These are phyloP conservation scores for Calonectria multiphialidica DNA, from an alignment of 2,329 filamentous ascomycete genomes.

Conservation along the genomic window DNA sequence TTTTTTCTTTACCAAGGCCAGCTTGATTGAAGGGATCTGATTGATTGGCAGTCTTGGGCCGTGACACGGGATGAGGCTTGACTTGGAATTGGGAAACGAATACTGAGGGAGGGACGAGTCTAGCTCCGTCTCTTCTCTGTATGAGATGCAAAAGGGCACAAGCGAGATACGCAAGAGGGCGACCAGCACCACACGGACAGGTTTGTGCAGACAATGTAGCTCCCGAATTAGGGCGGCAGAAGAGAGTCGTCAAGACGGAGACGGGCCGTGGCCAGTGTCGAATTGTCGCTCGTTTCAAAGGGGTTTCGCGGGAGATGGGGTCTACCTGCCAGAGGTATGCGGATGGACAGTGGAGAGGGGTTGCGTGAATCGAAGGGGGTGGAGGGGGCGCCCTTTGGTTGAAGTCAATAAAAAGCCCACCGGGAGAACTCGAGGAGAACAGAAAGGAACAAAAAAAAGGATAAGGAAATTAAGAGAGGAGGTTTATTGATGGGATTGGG, in stretches of 20 bases:
- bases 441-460: slow-evolving; percentile 16
- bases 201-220: slow-evolving; percentile 10
- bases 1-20: slow-evolving; percentile 34
- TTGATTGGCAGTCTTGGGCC: slow-evolving; percentile 19
- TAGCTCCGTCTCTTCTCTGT: slow-evolving; percentile 35
- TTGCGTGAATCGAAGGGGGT: slow-evolving; percentile 8
- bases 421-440: slow-evolving; percentile 34
- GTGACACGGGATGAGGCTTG: slow-evolving; percentile 29
- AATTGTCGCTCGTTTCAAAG: slow-evolving; percentile 22
- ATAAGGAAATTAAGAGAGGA: background rate
- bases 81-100: slow-evolving; percentile 40
- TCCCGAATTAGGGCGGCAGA: slow-evolving; percentile 21
- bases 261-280: background rate
- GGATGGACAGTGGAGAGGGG: slow-evolving; percentile 22
- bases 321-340: slow-evolving; percentile 29
- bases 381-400: slow-evolving; percentile 2
- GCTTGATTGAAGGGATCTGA: slow-evolving; percentile 38
- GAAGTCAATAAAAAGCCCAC: slow-evolving; percentile 13
- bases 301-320: slow-evolving; percentile 21
- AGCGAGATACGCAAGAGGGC: slow-evolving; percentile 11
- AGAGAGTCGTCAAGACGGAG: slow-evolving; percentile 37
- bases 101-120: slow-evolving; percentile 29
- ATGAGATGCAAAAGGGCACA: background rate
- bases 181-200: slow-evolving; percentile 36
- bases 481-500: slow-evolving; percentile 18